Base-by-base conservation (phyloP, 2,329 filamentous ascomycete species). In the Aurifilum marmelostoma region DNA sequence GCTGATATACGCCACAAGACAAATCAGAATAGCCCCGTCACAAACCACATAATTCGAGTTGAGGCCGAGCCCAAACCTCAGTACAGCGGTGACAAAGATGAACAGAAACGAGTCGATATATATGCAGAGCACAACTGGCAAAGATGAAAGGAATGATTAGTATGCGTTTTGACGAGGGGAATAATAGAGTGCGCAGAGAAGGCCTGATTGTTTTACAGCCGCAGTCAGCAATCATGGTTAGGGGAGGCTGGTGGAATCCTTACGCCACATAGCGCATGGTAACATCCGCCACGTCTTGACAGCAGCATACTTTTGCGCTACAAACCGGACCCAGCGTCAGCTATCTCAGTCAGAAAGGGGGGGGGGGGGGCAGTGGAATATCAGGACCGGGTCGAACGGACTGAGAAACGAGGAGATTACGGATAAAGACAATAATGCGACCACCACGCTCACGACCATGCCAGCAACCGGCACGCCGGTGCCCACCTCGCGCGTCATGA, bases 81-180 rank as follows among this genome's bases (percentile, higher is more conserved):
- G 74, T 9, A 90, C 79, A 2, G 84, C 83, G 2, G 87, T 86
- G 11, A 82, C 83, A 71, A 88, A 82, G 16, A 89, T 85, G 73
- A 91, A 91, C 11, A 84, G 72, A 67, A 85, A 88, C 0, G 88
- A 90, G 71, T 90, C 87, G 68, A 80, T 52, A 72, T 90, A 90
- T 27, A 66, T 32, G 21, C 50, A 34, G 34, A 24, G 9, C n/a
- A 16, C 21, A 32, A 56, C 47, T 39, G 32, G 27, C 24, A 58
- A 9, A 21, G 21, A 12, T 2, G 24, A 24, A 24, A 29, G 24
- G 12, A 16, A 16, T 27, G 24, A 11, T 54, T 27, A 54, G 50
- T 12, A 27, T 54, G 3, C 24, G 29, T 14, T 14, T 54, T n/a
- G n/a, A n/a, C n/a, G n/a, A n/a, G n/a, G n/a, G n/a, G 50, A 34